Conservation (phyloP, 1,284 basidiomycete species). For the Pyrrhoderma noxium region DNA sequence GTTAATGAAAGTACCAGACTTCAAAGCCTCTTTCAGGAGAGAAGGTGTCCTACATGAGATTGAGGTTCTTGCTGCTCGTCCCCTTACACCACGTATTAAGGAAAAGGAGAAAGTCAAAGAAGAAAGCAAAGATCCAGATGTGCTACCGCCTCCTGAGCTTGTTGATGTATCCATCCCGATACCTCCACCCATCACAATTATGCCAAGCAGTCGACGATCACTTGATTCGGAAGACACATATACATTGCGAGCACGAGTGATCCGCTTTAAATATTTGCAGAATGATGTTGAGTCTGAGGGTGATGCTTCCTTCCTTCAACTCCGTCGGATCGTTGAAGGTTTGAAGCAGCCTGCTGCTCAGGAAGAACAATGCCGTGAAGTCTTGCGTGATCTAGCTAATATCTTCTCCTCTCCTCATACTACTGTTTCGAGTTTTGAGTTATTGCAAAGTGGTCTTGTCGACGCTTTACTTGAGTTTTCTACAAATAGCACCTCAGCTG, state of each 20-base stretch:
- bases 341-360: slow-evolving; percentile 48
- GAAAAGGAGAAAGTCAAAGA: slow-evolving; percentile 45
- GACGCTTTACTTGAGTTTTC: slow-evolving; percentile 83
- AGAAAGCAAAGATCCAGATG: slow-evolving; percentile 28
- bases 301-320: slow-evolving; percentile 56
- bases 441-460: slow-evolving; percentile 89
- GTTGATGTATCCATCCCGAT: slow-evolving; percentile 29
- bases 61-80: slow-evolving; percentile 60
- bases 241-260: slow-evolving; percentile 80
- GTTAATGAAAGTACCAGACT: slow-evolving; percentile 72
- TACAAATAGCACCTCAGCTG: slow-evolving; percentile 52
- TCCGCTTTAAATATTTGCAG: slow-evolving; percentile 71
- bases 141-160: slow-evolving; percentile 31
- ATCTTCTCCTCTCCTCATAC: slow-evolving; percentile 73
- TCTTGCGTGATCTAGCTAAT: slow-evolving; percentile 65
- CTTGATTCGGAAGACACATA: slow-evolving; percentile 84
- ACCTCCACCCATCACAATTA: slow-evolving; percentile 28
- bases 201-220: slow-evolving; percentile 42
- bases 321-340: slow-evolving; percentile 59
- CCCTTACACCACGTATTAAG: slow-evolving; percentile 51
- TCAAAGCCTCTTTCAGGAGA: slow-evolving; percentile 80
- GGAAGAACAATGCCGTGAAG: slow-evolving; percentile 60
- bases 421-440: slow-evolving; percentile 92
- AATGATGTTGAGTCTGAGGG: slow-evolving; percentile 53
- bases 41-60: slow-evolving; percentile 95